Percentiles rank a stretch among this genome's conserved stretches.
Conservation (phyloP, 148 eudicot species). For the Spergularia bocconei region DNA sequence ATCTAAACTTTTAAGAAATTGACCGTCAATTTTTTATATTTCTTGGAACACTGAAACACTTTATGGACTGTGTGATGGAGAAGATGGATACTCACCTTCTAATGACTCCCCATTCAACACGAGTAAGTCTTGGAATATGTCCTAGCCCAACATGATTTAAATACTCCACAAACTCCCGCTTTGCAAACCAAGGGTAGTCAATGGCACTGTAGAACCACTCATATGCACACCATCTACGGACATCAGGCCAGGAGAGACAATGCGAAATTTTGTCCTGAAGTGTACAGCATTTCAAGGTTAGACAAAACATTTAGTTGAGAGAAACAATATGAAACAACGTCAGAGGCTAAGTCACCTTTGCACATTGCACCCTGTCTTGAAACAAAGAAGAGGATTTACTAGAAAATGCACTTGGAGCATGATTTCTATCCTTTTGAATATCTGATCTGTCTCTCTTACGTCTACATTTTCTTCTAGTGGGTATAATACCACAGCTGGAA, state of each 20-base stretch:
- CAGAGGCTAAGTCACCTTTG: constrained; percentile 23
- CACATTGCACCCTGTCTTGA: constrained; percentile 16
- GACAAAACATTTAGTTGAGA: neutral
- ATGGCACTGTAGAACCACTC: constrained; percentile 55
- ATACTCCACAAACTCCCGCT: constrained; percentile 43
- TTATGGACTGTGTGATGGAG: neutral
- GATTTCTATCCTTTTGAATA: constrained; percentile 20
- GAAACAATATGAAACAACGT: neutral
- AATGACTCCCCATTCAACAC: constrained; percentile 48
- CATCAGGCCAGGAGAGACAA: constrained; percentile 31
- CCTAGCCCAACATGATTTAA: constrained; percentile 45
- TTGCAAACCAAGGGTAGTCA: constrained; percentile 52
- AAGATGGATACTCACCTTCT: constrained; percentile 30
- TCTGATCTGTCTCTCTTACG: constrained; percentile 30
- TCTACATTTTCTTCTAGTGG: constrained; percentile 24
- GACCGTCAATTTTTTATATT: neutral
- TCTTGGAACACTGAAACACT: too few relatives aligned
- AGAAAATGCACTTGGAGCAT: constrained; percentile 13
- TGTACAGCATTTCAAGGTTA: constrained; percentile 4
- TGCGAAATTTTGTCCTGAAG: constrained; percentile 32
- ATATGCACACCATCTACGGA: constrained; percentile 44
- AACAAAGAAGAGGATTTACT: constrained; percentile 16
- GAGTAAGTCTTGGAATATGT: constrained; percentile 46
- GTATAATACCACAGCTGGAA: constrained; percentile 16
- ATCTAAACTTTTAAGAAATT: neutral